phyloP scores from a whole-genome alignment of 768 basidiomycete genomes.

The Boletus bicolor region DNA sequence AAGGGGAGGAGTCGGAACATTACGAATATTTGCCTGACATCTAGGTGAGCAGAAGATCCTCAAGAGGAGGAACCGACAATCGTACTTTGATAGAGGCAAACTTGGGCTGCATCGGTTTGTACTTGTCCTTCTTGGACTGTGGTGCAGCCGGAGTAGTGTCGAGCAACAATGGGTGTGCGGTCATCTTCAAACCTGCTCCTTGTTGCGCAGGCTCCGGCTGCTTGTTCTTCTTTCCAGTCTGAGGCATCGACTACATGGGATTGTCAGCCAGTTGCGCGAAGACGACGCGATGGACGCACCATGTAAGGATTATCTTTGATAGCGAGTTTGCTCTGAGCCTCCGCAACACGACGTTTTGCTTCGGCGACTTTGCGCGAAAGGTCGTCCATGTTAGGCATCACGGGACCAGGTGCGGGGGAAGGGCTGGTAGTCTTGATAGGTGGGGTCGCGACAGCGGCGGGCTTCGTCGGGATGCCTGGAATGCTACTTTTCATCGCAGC shows the following conservation, averaged over 20 bases:
- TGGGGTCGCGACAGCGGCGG: conserved; percentile 25
- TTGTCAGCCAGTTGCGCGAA: background rate
- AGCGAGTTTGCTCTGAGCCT: conserved; percentile 72
- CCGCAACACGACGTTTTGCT: conserved; percentile 79
- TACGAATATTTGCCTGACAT: conserved; percentile 73
- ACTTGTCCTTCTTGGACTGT: conserved; percentile 84
- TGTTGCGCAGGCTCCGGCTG: conserved; percentile 65
- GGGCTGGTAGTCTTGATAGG: conserved; percentile 27
- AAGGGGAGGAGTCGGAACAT: conserved; percentile 58
- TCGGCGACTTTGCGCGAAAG: conserved; percentile 74
- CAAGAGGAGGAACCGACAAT: background rate
- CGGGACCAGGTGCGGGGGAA: conserved; percentile 40
- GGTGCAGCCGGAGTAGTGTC: conserved; percentile 53
- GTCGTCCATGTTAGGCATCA: conserved; percentile 53
- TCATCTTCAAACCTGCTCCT: conserved; percentile 85
- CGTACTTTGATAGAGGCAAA: conserved; percentile 90
- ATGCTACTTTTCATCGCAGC: conserved; percentile 63
- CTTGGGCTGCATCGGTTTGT: conserved; percentile 99
- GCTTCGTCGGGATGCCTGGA: conserved; percentile 29
- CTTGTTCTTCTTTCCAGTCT: conserved; percentile 51
- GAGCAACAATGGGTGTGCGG: conserved; percentile 81
- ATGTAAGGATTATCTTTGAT: conserved; percentile 87
- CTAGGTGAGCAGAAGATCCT: background rate
- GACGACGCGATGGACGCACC: conserved; percentile 41
- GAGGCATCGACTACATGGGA: conserved; percentile 46